phyloP scores from a whole-genome alignment of 2,329 filamentous ascomycete species.

The Hypoxylon sp. region DNA sequence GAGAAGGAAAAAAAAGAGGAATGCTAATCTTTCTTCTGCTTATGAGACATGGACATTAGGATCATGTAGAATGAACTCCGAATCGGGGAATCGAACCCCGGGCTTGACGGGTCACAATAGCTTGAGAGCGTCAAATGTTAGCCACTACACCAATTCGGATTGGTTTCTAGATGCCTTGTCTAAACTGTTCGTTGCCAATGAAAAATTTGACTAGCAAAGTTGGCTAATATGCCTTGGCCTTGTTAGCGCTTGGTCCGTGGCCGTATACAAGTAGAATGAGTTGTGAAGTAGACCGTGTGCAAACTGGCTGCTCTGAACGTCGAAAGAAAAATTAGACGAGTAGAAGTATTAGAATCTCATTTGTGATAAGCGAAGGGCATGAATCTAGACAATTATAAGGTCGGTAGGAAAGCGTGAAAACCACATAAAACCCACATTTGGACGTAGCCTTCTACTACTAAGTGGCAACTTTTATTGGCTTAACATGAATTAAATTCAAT shows the following conservation, averaged over 20 bases:
- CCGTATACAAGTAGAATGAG: background rate
- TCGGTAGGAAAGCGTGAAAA: too few species aligned
- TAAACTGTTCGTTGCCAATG: background rate
- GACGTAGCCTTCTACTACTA: too few species aligned
- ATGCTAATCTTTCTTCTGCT: background rate
- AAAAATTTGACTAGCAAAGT: background rate
- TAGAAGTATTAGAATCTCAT: too few species aligned
- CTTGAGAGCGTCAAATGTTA: conserved; percentile 57
- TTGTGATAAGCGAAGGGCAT: too few species aligned
- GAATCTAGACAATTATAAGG: too few species aligned
- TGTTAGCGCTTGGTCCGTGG: background rate
- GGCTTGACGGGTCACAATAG: conserved; percentile 45
- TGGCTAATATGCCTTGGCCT: background rate
- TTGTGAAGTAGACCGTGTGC: background rate
- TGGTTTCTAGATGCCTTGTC: background rate
- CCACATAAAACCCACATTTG: too few species aligned
- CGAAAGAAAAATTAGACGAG: too few species aligned
- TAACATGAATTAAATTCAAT: too few species aligned
- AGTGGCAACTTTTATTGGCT: too few species aligned
- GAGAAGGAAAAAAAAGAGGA: background rate
- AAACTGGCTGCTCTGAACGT: background rate
- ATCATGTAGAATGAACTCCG: conserved; percentile 36
- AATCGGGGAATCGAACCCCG: conserved; percentile 54
- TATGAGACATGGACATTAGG: background rate
- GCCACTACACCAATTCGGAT: conserved; percentile 57